These are phyloP conservation scores for Metschnikowia lunata DNA, from an alignment of 805 yeast genomes.

Conservation along the genomic window DNA sequence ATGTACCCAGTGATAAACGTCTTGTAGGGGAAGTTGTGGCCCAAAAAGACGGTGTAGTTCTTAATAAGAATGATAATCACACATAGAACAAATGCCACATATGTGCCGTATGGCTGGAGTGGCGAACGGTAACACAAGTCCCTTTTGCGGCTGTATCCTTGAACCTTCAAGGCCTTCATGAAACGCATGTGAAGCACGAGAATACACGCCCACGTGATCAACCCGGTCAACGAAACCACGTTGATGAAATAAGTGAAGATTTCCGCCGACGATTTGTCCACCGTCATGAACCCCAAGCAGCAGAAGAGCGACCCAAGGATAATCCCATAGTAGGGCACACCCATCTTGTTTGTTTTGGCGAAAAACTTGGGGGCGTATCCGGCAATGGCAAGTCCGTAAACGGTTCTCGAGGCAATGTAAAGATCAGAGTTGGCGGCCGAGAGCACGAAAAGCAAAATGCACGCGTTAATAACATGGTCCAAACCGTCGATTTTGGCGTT, in stretches of 20 bases:
- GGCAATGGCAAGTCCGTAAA: conserved; percentile 19
- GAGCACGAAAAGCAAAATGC: conserved; percentile 19
- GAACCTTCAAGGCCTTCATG: conserved; percentile 60
- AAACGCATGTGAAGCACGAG: conserved; percentile 64
- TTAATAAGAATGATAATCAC: conserved; percentile 56
- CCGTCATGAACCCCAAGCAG: conserved; percentile 67
- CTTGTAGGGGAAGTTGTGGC: conserved; percentile 46
- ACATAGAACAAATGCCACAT: conserved; percentile 52
- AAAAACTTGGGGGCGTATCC: conserved; percentile 31
- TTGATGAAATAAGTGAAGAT: conserved; percentile 69
- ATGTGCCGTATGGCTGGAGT: conserved; percentile 65
- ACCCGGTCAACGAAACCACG: conserved; percentile 71
- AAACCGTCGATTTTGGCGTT: conserved; percentile 19
- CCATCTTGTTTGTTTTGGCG: conserved; percentile 49
- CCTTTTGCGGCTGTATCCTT: conserved; percentile 52
- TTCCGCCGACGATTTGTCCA: conserved; percentile 49
- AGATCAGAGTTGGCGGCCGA: conserved; percentile 22
- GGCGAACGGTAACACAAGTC: conserved; percentile 61
- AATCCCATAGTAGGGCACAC: conserved; percentile 66
- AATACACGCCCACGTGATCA: conserved; percentile 72
- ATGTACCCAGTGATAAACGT: conserved; percentile 74
- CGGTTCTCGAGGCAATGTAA: conserved; percentile 20
- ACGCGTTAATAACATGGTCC: conserved; percentile 21
- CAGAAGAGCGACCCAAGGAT: conserved; percentile 50
- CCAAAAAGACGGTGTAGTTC: conserved; percentile 63